Percentiles rank a stretch among this genome's conserved stretches.
These are phyloP conservation scores for Phaffomyces antillensis DNA, from an alignment of 805 yeast genomes.

Conservation along the genomic window DNA sequence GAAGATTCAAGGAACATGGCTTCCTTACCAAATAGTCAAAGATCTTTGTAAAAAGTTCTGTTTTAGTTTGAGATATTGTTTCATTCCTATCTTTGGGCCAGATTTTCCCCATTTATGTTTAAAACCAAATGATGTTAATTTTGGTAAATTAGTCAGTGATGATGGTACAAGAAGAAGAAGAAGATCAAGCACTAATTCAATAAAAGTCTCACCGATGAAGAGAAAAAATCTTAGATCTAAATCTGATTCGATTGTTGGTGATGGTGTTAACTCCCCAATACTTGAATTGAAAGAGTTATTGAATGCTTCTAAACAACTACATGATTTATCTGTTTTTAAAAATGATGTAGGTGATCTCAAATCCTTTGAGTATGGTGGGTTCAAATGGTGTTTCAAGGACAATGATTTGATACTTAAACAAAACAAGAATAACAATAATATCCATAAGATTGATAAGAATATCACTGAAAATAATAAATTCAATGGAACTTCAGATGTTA, in stretches of 20 bases:
- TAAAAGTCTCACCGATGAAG: neutral
- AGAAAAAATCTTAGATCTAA: constrained; percentile 16
- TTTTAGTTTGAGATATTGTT: constrained; percentile 64
- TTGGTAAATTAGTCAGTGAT: constrained; percentile 18
- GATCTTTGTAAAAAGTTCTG: constrained; percentile 68
- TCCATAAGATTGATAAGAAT: neutral
- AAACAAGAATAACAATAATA: constrained; percentile 13
- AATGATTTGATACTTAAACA: constrained; percentile 18
- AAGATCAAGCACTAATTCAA: constrained; percentile 6
- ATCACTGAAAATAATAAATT: neutral
- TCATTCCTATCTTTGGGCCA: constrained; percentile 75
- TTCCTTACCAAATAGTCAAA: constrained; percentile 64
- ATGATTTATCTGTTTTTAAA: constrained; percentile 14
- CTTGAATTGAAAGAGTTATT: constrained; percentile 21
- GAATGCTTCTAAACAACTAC: constrained; percentile 24
- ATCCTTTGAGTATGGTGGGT: constrained; percentile 23
- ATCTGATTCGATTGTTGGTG: constrained; percentile 11
- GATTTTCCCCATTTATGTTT: constrained; percentile 40
- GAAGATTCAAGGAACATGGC: constrained; percentile 93
- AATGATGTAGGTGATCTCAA: neutral
- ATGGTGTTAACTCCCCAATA: constrained; percentile 7
- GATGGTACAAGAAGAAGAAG: constrained; percentile 5
- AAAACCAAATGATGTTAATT: constrained; percentile 17
- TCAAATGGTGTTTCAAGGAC: constrained; percentile 22
- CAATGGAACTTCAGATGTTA: no score